A percentile compares a stretch with the other conserved stretches of the same genome.
Evolutionary conservation across 1,284 basidiomycete genomes (phyloP).

Genomic region (Apiotrichum veenhuisii): DNA sequence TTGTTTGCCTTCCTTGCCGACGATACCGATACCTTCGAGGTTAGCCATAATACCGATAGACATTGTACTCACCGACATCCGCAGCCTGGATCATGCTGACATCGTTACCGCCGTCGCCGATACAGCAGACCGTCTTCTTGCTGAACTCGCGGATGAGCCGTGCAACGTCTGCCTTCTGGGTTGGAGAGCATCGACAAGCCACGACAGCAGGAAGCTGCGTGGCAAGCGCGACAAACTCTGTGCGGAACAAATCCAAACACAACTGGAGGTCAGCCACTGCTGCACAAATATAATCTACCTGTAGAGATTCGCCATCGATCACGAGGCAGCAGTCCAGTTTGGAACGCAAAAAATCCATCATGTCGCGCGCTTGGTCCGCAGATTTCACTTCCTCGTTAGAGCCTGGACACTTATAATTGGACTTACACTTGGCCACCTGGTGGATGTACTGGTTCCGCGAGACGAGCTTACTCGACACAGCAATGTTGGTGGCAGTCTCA

Average conservation of each 20-base stretch:
- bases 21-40: slow-evolving; percentile 81
- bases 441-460: slow-evolving; percentile 96
- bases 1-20: slow-evolving; percentile 98
- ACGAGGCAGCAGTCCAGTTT: slow-evolving; percentile 97
- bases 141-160: slow-evolving; percentile 84
- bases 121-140: slow-evolving; percentile 94
- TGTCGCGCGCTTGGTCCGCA: slow-evolving; percentile 73
- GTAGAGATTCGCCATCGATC: slow-evolving; percentile 96
- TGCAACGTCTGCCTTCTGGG: slow-evolving; percentile 97
- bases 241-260: slow-evolving; percentile 81
- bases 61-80: slow-evolving; percentile 72
- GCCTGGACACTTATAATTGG: not conserved
- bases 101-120: slow-evolving; percentile 96
- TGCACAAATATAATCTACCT: slow-evolving; percentile 54
- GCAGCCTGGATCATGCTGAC: slow-evolving; percentile 96
- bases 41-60: not conserved
- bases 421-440: slow-evolving; percentile 85
- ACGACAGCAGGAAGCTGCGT: slow-evolving; percentile 95
- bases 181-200: slow-evolving; percentile 96
- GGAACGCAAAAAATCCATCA: slow-evolving; percentile 90
- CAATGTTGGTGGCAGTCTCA: slow-evolving; percentile 97
- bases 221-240: slow-evolving; percentile 91
- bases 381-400: slow-evolving; percentile 62
- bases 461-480: slow-evolving; percentile 94
- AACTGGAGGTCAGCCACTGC: slow-evolving; percentile 54